Evolutionary conservation across 148 eudicot genomes (phyloP).

Genomic region (Vaccinium darrowii): DNA sequence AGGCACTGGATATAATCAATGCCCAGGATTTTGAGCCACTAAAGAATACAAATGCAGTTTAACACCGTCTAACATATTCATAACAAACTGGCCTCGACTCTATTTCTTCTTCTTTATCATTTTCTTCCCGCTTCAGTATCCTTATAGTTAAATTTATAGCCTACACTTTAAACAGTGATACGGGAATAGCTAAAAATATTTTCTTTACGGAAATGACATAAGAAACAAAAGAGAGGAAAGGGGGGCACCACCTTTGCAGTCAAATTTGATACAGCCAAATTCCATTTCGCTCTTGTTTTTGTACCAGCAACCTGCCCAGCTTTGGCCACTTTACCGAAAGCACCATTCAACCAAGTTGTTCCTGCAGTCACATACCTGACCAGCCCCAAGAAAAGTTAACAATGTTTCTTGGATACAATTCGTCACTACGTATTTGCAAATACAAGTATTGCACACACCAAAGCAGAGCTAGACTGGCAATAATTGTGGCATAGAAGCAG

Average conservation of each 20-base stretch:
- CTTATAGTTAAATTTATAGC: background rate
- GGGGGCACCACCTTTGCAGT: constrained; percentile 56
- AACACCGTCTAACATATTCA: background rate
- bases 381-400: constrained; percentile 13
- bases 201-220: background rate
- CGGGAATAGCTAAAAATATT: background rate
- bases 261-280: constrained; percentile 68
- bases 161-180: background rate
- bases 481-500: background rate
- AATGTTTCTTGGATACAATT: background rate
- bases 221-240: background rate
- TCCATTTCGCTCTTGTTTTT: constrained; percentile 79
- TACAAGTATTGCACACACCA: background rate
- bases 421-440: background rate
- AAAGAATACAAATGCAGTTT: background rate
- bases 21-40: background rate
- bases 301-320: constrained; percentile 87
- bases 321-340: constrained; percentile 83
- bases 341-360: constrained; percentile 88
- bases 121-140: background rate
- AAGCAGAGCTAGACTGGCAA: background rate
- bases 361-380: constrained; percentile 88
- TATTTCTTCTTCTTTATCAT: background rate
- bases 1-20: background rate
- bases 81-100: background rate